These are phyloP conservation scores for Gossypium turneri DNA, from an alignment of 345 rosid genomes.

Conservation along the genomic window DNA sequence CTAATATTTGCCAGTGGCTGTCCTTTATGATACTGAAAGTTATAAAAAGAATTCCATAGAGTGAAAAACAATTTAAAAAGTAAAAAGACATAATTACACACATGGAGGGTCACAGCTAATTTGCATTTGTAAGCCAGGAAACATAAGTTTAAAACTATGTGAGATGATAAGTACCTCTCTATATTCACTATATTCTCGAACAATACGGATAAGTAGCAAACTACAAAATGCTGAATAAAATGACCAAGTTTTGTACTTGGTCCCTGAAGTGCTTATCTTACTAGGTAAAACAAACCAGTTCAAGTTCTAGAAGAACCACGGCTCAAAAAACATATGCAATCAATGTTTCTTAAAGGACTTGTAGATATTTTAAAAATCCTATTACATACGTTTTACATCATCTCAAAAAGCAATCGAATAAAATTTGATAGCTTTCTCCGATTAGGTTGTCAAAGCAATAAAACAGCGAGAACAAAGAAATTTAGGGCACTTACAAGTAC, in stretches of 20 bases:
- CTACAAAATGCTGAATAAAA: not conserved
- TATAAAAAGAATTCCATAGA: not conserved
- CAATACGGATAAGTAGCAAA: not conserved
- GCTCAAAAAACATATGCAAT: not conserved
- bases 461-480: not conserved
- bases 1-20: conserved; percentile 28
- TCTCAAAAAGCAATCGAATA: not conserved
- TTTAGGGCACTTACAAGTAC: conserved; percentile 21
- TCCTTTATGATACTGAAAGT: conserved; percentile 27
- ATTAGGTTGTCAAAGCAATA: conserved; percentile 1
- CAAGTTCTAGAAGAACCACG: not conserved
- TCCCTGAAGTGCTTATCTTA: not conserved
- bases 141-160: not conserved
- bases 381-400: not conserved
- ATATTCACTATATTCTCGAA: no score
- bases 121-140: not conserved
- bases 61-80: not conserved
- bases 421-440: not conserved
- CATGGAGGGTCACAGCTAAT: not conserved
- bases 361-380: not conserved
- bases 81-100: not conserved
- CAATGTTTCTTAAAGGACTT: conserved; percentile 1
- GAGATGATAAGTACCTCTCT: not conserved
- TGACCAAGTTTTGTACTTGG: not conserved
- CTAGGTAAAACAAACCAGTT: not conserved